Percentiles rank a stretch among this genome's conserved stretches.
phyloP scores from a whole-genome alignment of 345 rosid genomes.

The Eucalyptus cladocalyx region DNA sequence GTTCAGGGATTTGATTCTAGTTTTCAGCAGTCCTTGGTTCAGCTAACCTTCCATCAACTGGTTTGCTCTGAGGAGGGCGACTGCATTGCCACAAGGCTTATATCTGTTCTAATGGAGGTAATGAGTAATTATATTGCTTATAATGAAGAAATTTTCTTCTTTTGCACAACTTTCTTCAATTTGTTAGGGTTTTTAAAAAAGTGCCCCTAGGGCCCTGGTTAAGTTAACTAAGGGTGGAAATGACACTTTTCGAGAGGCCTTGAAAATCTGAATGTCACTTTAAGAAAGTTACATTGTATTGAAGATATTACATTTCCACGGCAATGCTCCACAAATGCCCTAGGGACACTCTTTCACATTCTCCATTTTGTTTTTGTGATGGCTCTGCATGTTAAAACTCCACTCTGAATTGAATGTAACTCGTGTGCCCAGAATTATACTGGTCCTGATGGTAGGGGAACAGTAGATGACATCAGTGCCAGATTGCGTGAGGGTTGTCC shows the following conservation, averaged over 20 bases:
- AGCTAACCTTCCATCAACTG: constrained; percentile 81
- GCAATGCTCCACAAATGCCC: background rate
- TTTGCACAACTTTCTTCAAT: background rate
- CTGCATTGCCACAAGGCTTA: constrained; percentile 71
- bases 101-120: constrained; percentile 92
- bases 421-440: constrained; percentile 65
- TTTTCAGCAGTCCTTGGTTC: constrained; percentile 49
- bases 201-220: background rate
- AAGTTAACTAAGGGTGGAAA: background rate
- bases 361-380: background rate
- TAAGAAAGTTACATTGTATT: background rate
- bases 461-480: constrained; percentile 88
- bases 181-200: background rate
- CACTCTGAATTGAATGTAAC: background rate
- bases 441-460: constrained; percentile 96
- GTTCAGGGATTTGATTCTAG: constrained; percentile 75
- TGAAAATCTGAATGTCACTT: background rate
- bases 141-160: background rate
- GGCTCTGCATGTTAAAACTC: background rate
- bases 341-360: background rate
- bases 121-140: background rate
- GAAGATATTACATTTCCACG: background rate
- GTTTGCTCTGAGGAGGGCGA: constrained; percentile 98
- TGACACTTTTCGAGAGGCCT: background rate
- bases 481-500: constrained; percentile 86